A percentile compares a stretch with the other conserved stretches of the same genome.
Evolutionary conservation across 129 eudicot genomes (phyloP).

Genomic region (Cynara cardunculus): DNA sequence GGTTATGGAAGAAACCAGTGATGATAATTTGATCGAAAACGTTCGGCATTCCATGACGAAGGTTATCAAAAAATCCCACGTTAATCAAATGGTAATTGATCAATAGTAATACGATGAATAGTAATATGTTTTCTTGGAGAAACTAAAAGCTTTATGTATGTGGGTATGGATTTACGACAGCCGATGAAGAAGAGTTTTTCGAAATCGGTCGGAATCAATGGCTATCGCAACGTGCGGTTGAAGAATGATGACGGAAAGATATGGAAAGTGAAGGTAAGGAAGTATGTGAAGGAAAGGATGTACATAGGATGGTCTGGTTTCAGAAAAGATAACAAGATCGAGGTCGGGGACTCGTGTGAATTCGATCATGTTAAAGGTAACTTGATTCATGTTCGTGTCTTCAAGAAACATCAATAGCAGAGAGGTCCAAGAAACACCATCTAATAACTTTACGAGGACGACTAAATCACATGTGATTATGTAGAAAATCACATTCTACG

Average conservation of each 20-base stretch:
- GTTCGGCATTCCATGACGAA: too few species aligned
- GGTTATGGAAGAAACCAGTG: too few species aligned
- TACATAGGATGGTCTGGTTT: slow-evolving; percentile 4
- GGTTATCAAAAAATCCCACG: too few species aligned
- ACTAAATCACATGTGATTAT: too few species aligned
- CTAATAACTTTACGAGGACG: too few species aligned
- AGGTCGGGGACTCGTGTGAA: not conserved
- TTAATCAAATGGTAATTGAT: too few species aligned
- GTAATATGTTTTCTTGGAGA: not conserved
- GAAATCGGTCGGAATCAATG: not conserved
- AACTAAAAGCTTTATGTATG: too few species aligned
- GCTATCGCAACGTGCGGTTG: slow-evolving; percentile 6
- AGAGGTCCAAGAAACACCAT: not conserved
- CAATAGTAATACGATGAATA: too few species aligned
- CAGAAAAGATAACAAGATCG: not conserved
- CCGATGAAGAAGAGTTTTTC: not conserved
- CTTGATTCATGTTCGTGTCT: slow-evolving; percentile 22
- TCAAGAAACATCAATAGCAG: not conserved
- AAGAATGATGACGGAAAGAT: slow-evolving; percentile 11
- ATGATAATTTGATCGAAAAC: too few species aligned
- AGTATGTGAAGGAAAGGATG: not conserved
- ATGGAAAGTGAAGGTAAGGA: not conserved
- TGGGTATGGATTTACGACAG: slow-evolving; percentile 5
- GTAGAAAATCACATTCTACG: too few species aligned
- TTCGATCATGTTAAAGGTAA: slow-evolving; percentile 2